Base-by-base conservation (phyloP, 2,329 filamentous ascomycete genomes). In the Clonostachys byssicola region DNA sequence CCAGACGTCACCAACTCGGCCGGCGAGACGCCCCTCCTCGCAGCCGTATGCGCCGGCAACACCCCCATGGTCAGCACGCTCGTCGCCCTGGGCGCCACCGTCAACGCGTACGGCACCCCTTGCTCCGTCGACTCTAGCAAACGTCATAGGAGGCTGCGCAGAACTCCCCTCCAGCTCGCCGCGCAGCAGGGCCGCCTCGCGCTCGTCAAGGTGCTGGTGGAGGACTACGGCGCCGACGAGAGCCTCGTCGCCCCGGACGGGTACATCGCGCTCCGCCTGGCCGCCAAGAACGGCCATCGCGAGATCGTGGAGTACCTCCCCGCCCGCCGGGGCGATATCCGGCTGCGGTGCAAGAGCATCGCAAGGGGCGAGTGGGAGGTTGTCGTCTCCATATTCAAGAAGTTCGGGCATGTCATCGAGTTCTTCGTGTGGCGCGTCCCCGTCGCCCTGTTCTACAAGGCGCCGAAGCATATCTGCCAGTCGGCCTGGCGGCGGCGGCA, bases 121-220 rank as follows among this genome's bases (percentile, higher is more conserved):
- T 44, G 40, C 5, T n/a, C 41, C 16, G 12, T 6, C 9, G 30
- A 38, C 7, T 6, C 23, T 33, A 38, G 34, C 17, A 35, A 17
- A 7, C 58, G 53, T 64, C 59, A 40, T 60, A 60, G 14, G 55
- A 23, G 41, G 50, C 23, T 33, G 18, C 56, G 35, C 14, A 64
- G 73, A n/a, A 75, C 72, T 1, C 64, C 74, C 3, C 57, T 77
- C 8, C 69, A 72, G 63, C 54, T 67, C 1, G 74, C 73, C 3
- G 71, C 73, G 2, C 56, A 60, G 20, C 47, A 50, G 2, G 73
- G 73, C 2, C 61, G 67, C 10, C 51, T 74, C 5, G 60, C 67
- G 5, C 49, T 76, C 5, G 72, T 71, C 34, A 65, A 60, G 50
- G 55, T 74, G 2, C 56, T 77, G 12, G 56, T 69, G 42, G 61